Evolutionary conservation across 169 alveolate genomes (phyloP), one percentile per base, ranked within the genome.

Genomic region (Plasmodium adleri): DNA sequence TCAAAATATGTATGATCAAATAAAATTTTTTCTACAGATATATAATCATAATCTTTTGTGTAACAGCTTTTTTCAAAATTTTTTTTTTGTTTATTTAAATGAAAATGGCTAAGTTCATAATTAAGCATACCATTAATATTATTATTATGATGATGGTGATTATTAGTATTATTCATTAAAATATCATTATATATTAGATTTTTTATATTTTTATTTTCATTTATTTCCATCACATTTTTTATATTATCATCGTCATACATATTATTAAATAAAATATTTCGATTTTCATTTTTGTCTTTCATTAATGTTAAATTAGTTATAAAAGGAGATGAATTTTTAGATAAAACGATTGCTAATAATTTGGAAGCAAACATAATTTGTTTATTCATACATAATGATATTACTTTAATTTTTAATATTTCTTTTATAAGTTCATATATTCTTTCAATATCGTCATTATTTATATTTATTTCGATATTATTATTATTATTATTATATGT

Each of bases 1-100:
- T 28, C 45, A 72, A 86, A 86, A 86, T 72, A 86, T 2, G 87
- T 86, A 13, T 86, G 71, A 71, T 86, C 92, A 67, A 59, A 72
- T 50, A 86, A 52, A 8, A 86, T 72, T 64, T 86, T 70, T 74
- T 71, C 92, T 9, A 86, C 72, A 54, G 92, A 70, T 72, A 72
- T 32, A 39, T 59, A 71, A 49, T 86, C 92, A 39, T 86, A 86
- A 22, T 86, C 92, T 10, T 63, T 73, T 71, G 92, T 86, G 47
- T 70, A 72, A 17, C 80, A 62, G 32, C 73, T 86, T 72, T 68
- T 60, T 32, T 86, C 52, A 64, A 71, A 86, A 26, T 60, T 20
- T 26, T 26, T 59, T 26, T 73, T 63, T 8, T 83, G 91, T 62
- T 26, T 67, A 70, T 72, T 67, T 71, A 68, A 52, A 45, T 83